Conservation (phyloP, 2,329 filamentous ascomycete species). For the Penicillium sp. region DNA sequence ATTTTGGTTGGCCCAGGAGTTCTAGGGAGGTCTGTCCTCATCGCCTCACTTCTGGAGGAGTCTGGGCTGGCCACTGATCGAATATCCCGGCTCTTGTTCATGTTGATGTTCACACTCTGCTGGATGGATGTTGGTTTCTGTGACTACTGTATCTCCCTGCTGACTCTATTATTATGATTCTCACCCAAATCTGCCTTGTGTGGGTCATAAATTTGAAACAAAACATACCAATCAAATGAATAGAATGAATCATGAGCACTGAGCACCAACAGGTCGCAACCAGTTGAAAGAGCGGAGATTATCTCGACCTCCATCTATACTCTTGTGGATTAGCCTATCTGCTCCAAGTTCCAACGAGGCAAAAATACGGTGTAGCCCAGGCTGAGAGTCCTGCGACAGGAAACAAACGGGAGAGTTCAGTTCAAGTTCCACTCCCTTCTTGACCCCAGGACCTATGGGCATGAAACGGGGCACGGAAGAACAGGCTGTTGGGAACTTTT, state of each 20-base stretch:
- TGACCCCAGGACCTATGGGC: conserved; percentile 4
- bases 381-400: neutral
- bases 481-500: conserved; percentile 3
- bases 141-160: neutral
- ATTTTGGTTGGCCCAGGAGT: conserved; percentile 27
- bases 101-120: neutral
- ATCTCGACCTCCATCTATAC: neutral
- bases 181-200: conserved; percentile 3
- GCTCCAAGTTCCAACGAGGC: neutral
- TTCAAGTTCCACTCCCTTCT: too few relatives aligned
- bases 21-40: conserved; percentile 10
- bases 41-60: conserved; percentile 37
- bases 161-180: neutral
- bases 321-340: neutral
- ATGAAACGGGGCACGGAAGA: conserved; percentile 17
- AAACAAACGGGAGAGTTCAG: neutral
- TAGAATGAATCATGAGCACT: neutral
- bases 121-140: neutral
- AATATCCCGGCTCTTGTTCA: neutral
- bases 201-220: conserved; percentile 10
- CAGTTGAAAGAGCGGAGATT: too few relatives aligned
- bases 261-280: neutral
- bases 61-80: conserved; percentile 2
- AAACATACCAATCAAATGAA: too few relatives aligned
- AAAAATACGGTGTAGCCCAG: conserved; percentile 14